Evolutionary conservation across 768 basidiomycete genomes (phyloP).

Genomic region (Trametes villosa): DNA sequence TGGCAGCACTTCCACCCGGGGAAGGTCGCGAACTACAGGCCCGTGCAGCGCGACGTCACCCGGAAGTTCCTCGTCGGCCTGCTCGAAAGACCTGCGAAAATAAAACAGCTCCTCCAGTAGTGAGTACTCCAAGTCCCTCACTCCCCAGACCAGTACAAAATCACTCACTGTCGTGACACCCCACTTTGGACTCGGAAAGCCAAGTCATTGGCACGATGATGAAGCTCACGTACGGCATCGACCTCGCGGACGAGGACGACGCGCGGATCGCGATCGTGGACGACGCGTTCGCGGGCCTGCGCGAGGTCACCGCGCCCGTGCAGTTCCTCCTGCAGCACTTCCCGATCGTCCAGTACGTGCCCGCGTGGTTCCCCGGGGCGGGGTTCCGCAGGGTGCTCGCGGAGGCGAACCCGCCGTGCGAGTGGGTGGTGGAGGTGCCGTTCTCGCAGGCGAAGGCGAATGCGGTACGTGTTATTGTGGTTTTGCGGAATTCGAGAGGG

Average conservation of each 20-base stretch:
- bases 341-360: not conserved
- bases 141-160: too few relatives aligned
- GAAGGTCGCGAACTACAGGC: not conserved
- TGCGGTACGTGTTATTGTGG: too few relatives aligned
- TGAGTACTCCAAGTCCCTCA: not conserved
- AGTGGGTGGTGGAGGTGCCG: too few relatives aligned
- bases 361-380: not conserved
- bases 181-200: not conserved
- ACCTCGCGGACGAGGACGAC: not conserved
- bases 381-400: not conserved
- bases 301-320: not conserved
- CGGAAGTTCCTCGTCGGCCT: constrained; percentile 3
- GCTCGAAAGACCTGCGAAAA: not conserved
- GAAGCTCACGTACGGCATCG: not conserved
- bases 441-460: too few relatives aligned
- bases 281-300: not conserved
- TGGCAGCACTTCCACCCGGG: constrained; percentile 10
- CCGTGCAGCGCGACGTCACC: not conserved
- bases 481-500: too few relatives aligned
- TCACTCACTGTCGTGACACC: not conserved
- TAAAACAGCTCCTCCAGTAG: constrained; percentile 9
- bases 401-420: too few relatives aligned
- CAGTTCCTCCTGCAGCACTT: not conserved
- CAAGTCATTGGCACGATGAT: not conserved
- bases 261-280: not conserved